A percentile compares a stretch with the other conserved stretches of the same genome.
Evolutionary conservation across 2,329 filamentous ascomycete genomes (phyloP).

Genomic region (Claviceps sp.): DNA sequence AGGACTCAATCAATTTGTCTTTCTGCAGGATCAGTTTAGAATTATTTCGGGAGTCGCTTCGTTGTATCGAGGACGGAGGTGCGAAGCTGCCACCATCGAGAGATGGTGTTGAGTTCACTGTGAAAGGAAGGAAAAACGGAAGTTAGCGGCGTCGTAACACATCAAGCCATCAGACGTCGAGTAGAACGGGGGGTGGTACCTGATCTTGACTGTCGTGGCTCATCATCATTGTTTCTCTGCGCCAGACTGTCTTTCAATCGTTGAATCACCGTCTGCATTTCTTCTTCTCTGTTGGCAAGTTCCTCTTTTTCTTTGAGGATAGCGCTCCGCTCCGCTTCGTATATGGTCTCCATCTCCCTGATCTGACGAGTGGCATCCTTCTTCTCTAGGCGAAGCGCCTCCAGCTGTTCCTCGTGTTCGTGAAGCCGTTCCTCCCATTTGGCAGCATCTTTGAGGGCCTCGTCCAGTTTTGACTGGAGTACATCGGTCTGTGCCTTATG

Average conservation of each 20-base stretch:
- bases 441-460: constrained; percentile 67
- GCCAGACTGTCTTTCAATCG: constrained; percentile 80
- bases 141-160: constrained; percentile 9
- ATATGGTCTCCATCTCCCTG: constrained; percentile 83
- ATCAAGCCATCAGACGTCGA: background rate
- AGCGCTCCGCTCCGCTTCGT: constrained; percentile 77
- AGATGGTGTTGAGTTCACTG: constrained; percentile 48
- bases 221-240: constrained; percentile 53
- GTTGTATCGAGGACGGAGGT: constrained; percentile 68
- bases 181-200: constrained; percentile 27
- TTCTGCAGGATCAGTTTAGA: constrained; percentile 88
- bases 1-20: constrained; percentile 86
- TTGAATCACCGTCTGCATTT: constrained; percentile 82
- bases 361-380: constrained; percentile 71
- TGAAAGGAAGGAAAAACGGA: constrained; percentile 2
- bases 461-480: constrained; percentile 74
- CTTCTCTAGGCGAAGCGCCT: constrained; percentile 71
- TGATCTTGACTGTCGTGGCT: constrained; percentile 43
- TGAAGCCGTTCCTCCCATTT: constrained; percentile 80
- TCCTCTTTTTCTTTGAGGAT: constrained; percentile 90
- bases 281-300: constrained; percentile 69
- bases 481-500: constrained; percentile 75
- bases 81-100: constrained; percentile 71
- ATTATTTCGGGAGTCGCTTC: constrained; percentile 79
- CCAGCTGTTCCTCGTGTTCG: constrained; percentile 73